Percentiles rank a stretch among this genome's conserved stretches.
Evolutionary conservation across 208 protist genomes (phyloP).

Genomic region (Crithidia bombi): DNA sequence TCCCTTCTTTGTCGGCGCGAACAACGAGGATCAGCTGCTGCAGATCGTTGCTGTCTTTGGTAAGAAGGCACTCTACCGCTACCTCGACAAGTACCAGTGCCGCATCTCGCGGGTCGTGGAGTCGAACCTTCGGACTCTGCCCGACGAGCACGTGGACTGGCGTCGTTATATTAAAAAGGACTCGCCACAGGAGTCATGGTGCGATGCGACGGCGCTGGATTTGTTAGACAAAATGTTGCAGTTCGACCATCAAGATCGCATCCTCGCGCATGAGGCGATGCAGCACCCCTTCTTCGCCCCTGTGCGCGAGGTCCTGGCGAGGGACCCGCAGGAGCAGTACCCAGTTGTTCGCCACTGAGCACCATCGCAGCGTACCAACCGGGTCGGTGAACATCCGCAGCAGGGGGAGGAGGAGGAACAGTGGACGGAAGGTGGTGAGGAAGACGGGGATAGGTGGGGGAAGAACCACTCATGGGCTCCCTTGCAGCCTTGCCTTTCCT

Average conservation of each 20-base stretch:
- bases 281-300: constrained; percentile 98
- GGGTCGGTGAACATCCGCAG: neutral
- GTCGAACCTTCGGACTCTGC: constrained; percentile 39
- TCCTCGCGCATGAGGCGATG: constrained; percentile 98
- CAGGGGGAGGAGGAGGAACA: neutral
- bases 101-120: constrained; percentile 88
- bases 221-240: constrained; percentile 97
- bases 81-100: constrained; percentile 97
- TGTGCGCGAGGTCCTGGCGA: constrained; percentile 63
- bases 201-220: constrained; percentile 96
- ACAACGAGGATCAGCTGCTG: constrained; percentile 99
- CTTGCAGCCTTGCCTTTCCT: too few species aligned
- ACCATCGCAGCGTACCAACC: constrained; percentile 5
- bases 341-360: constrained; percentile 26
- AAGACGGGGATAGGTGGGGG: neutral
- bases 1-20: constrained; percentile 98
- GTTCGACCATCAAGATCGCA: constrained; percentile 97
- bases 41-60: constrained; percentile 96
- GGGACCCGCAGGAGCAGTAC: constrained; percentile 70
- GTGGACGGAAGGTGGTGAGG: neutral
- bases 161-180: constrained; percentile 26
- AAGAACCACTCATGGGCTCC: too few species aligned
- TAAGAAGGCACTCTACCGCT: constrained; percentile 93
- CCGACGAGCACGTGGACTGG: constrained; percentile 43
- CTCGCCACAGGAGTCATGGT: constrained; percentile 54